These are phyloP conservation scores for Arctium minus DNA, from an alignment of 129 eudicot species.

Conservation along the genomic window DNA sequence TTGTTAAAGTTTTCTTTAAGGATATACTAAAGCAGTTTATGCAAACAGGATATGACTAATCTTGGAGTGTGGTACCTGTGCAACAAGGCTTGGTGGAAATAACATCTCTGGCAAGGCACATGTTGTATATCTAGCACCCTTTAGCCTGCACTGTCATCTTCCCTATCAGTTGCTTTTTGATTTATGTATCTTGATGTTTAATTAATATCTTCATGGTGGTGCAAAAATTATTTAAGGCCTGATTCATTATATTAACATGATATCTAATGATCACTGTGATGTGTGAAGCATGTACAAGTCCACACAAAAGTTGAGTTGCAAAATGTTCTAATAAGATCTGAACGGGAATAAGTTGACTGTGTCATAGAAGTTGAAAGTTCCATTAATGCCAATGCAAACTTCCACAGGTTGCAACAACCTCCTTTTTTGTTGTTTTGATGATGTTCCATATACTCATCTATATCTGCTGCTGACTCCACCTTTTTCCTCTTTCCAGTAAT, in stretches of 20 bases:
- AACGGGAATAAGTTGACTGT: slow-evolving; percentile 57
- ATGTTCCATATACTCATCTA: not conserved
- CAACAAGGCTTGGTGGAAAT: too few relatives aligned
- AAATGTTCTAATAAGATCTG: slow-evolving; percentile 56
- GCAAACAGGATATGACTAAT: too few relatives aligned
- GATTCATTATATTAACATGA: not conserved
- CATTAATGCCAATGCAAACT: slow-evolving; percentile 70
- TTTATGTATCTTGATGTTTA: too few relatives aligned
- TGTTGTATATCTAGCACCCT: too few relatives aligned
- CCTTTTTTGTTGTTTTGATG: not conserved
- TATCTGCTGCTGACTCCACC: slow-evolving; percentile 18
- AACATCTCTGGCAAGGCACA: too few relatives aligned
- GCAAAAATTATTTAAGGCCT: too few relatives aligned
- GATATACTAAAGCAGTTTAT: too few relatives aligned
- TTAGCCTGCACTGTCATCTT: too few relatives aligned
- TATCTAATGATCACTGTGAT: slow-evolving; percentile 19
- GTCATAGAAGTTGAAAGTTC: slow-evolving; percentile 89
- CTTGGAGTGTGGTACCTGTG: too few relatives aligned
- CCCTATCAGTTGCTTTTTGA: too few relatives aligned
- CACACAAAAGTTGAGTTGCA: slow-evolving; percentile 63
- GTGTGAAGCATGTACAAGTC: slow-evolving; percentile 77
- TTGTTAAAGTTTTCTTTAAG: too few relatives aligned
- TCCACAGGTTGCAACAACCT: slow-evolving; percentile 52
- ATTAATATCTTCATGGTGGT: too few relatives aligned
- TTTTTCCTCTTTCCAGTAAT: slow-evolving; percentile 32